Conservation (phyloP, 176 grass and related monocot species). For the Bolboschoenus planiculmis region DNA sequence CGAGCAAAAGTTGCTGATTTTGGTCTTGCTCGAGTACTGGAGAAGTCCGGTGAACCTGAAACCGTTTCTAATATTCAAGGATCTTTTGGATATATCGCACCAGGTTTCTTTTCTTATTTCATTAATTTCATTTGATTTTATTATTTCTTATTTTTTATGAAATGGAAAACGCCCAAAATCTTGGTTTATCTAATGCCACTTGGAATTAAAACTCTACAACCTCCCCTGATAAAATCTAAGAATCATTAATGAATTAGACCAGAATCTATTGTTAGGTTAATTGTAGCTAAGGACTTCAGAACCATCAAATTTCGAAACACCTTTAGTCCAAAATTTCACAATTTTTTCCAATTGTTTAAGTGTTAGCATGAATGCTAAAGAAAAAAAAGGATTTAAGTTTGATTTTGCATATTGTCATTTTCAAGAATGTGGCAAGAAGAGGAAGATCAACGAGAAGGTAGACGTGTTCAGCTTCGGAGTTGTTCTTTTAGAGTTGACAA, state of each 20-base stretch:
- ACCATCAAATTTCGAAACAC: neutral
- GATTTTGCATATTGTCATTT: neutral
- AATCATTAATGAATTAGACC: neutral
- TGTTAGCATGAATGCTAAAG: neutral
- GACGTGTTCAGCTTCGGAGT: slow-evolving; percentile 62
- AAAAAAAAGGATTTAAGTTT: neutral
- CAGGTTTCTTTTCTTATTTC: slow-evolving; percentile 28
- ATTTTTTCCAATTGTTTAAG: neutral
- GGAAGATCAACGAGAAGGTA: slow-evolving; percentile 52
- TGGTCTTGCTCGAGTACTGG: slow-evolving; percentile 27
- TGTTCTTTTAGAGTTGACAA: slow-evolving; percentile 49
- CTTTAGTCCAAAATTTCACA: neutral
- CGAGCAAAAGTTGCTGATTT: slow-evolving; percentile 51
- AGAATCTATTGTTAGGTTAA: neutral
- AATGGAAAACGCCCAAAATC: neutral
- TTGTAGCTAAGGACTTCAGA: neutral
- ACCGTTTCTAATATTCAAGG: slow-evolving; percentile 26
- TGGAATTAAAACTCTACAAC: neutral
- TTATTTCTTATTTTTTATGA: slow-evolving; percentile 14
- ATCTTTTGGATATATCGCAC: slow-evolving; percentile 60
- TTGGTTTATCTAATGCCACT: neutral
- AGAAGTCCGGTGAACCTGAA: slow-evolving; percentile 31
- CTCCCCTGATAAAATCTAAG: neutral
- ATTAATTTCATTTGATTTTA: slow-evolving; percentile 1
- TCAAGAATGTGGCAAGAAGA: slow-evolving; percentile 28